A percentile compares a stretch with the other conserved stretches of the same genome.
phyloP scores from a whole-genome alignment of 2,329 filamentous ascomycete genomes.

The Scedosporium aurantiacum region DNA sequence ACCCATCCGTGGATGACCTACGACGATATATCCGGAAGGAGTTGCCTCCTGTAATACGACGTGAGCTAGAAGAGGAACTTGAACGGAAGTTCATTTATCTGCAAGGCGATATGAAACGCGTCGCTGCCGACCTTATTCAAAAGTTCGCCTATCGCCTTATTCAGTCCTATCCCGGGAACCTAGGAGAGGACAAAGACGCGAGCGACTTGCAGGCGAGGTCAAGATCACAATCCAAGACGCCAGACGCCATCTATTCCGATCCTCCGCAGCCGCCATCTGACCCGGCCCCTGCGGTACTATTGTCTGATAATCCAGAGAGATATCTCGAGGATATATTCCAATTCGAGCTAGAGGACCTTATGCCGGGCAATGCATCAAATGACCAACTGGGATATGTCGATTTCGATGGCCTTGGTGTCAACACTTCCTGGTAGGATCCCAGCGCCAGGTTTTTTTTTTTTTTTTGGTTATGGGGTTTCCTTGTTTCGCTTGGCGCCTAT shows the following conservation, averaged over 20 bases:
- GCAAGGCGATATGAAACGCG: background rate
- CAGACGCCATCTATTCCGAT: background rate
- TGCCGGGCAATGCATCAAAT: too few species aligned
- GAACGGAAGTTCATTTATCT: background rate
- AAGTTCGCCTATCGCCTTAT: background rate
- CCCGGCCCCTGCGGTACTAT: background rate
- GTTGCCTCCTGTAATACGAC: background rate
- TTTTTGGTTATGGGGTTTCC: too few species aligned
- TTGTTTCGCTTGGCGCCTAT: too few species aligned
- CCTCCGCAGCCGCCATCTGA: background rate
- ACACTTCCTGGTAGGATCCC: too few species aligned
- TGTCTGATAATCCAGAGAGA: background rate
- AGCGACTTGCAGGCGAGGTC: background rate
- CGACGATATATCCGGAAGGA: background rate
- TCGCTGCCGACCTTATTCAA: background rate
- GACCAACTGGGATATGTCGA: too few species aligned
- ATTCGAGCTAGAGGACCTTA: background rate
- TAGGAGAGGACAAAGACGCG: background rate
- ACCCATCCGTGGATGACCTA: background rate
- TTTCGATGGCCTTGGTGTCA: too few species aligned
- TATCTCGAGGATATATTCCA: background rate
- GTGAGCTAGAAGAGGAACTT: slow-evolving; percentile 1
- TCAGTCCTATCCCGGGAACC: background rate
- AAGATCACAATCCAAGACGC: background rate
- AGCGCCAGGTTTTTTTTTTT: too few species aligned